Conservation (phyloP, 306 rosid genomes). For the Benincasa hispida region DNA sequence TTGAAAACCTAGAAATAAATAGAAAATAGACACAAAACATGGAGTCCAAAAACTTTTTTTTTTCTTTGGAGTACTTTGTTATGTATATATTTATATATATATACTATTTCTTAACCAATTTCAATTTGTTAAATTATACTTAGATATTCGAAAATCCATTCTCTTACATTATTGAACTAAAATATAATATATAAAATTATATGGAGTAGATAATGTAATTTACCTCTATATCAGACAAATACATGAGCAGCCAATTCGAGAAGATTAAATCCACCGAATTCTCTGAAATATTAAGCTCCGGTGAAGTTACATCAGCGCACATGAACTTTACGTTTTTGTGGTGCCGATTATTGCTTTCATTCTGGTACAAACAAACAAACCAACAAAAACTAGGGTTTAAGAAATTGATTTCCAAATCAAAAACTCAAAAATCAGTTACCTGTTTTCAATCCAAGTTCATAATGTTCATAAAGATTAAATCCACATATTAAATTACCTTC, state of each 20-base stretch:
- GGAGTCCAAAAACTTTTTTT: too few relatives aligned
- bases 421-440: background rate
- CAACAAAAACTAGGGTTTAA: background rate
- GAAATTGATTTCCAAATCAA: background rate
- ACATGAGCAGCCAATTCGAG: conserved; percentile 98
- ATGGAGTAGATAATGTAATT: background rate
- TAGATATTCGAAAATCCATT: too few relatives aligned
- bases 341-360: conserved; percentile 69
- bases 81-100: too few relatives aligned
- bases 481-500: conserved; percentile 32
- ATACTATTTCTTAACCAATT: too few relatives aligned
- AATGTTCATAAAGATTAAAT: too few relatives aligned
- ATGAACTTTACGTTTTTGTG: conserved; percentile 63
- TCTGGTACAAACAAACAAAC: conserved; percentile 17
- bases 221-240: conserved; percentile 85
- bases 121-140: too few relatives aligned
- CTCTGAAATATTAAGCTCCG: conserved; percentile 42
- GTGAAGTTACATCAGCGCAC: conserved; percentile 94
- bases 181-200: too few relatives aligned
- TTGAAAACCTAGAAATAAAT: too few relatives aligned
- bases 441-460: background rate
- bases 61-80: too few relatives aligned
- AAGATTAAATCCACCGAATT: conserved; percentile 66
- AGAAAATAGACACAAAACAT: too few relatives aligned
- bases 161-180: too few relatives aligned